Base-by-base conservation (phyloP, 257 asterid genomes). In the Agastache rugosa region DNA sequence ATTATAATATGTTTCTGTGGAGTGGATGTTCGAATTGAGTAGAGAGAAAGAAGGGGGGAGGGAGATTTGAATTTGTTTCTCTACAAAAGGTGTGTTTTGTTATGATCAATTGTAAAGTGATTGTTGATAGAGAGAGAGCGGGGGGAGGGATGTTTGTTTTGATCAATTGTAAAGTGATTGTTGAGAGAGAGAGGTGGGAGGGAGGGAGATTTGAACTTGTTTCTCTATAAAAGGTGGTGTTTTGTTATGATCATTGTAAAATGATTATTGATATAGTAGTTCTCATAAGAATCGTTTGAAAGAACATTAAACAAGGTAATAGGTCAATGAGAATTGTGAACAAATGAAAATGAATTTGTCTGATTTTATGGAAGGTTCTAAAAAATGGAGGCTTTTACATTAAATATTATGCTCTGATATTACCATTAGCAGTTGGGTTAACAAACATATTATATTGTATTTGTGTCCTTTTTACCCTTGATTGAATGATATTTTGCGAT, bases 281-380 rank as follows among this genome's bases (percentile, higher is more conserved):
- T 53, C 54, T 39, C 59, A 14, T 23, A 0, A 23, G 47, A 44
- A 73, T 25, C 5, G 4, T 34, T 53, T 59, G 45, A 1, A 20
- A 74, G 45, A 35, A 29, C 17, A 47, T 59, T 50, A 14, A 55
- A 35, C 20, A 50, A 6, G 37, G 42, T 39, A 34, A 29, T 45
- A 25, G 62, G 35, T 51, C 27, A 35, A 25, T 19, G 66, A 20
- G 63, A 53, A n/a, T n/a, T n/a, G n/a, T n/a, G n/a, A n/a, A 45
- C 27, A 4, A 27, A 63, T 63, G 35, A 72, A 68, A 58, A 58
- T 50, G 15, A 62, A 59, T 60, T 58, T 14, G 42, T 60, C 39
- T 3, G 48, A n/a, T 23, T 61, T 62, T 74, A 1, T 78, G 35
- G 79, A 51, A 55, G 27, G 58, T 23, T 39, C 19, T 64, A 34